phyloP scores from a whole-genome alignment of 2,329 filamentous ascomycete species.

The Xylaria arbuscula region DNA sequence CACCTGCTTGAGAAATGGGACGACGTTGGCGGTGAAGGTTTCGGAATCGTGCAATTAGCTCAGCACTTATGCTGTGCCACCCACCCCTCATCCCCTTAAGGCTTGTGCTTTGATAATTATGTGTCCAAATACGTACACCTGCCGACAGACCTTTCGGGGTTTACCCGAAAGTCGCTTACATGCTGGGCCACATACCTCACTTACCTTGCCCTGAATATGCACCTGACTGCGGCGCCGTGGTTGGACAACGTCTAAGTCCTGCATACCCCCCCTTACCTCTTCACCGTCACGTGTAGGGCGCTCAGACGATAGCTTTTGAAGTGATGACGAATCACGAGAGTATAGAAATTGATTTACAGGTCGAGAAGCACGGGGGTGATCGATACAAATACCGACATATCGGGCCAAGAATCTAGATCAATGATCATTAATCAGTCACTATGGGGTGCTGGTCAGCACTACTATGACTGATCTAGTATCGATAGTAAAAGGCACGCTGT shows the following conservation, averaged over 20 bases:
- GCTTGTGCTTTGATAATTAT: no score
- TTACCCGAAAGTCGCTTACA: neutral
- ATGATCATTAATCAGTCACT: neutral
- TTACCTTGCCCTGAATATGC: slow-evolving; percentile 4
- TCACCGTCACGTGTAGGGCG: neutral
- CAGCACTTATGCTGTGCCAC: slow-evolving; percentile 33
- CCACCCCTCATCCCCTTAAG: neutral
- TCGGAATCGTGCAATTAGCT: slow-evolving; percentile 12
- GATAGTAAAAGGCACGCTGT: neutral
- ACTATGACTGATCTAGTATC: neutral
- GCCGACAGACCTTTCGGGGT: neutral
- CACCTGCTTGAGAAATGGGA: neutral
- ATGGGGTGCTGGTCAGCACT: neutral
- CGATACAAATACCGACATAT: no score
- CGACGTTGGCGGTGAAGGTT: slow-evolving; percentile 28
- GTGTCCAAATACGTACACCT: no score
- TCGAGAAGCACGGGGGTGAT: no score
- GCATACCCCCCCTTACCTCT: neutral
- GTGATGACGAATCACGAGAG: neutral
- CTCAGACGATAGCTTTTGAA: neutral
- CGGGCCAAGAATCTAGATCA: neutral
- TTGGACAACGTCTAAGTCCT: slow-evolving; percentile 6
- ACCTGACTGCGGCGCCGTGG: slow-evolving; percentile 17
- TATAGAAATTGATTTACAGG: neutral
- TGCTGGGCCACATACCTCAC: neutral